Evolutionary conservation across 2,329 filamentous ascomycete species (phyloP), one percentile per base, ranked within the genome.

Genomic region (Botryotinia convoluta): DNA sequence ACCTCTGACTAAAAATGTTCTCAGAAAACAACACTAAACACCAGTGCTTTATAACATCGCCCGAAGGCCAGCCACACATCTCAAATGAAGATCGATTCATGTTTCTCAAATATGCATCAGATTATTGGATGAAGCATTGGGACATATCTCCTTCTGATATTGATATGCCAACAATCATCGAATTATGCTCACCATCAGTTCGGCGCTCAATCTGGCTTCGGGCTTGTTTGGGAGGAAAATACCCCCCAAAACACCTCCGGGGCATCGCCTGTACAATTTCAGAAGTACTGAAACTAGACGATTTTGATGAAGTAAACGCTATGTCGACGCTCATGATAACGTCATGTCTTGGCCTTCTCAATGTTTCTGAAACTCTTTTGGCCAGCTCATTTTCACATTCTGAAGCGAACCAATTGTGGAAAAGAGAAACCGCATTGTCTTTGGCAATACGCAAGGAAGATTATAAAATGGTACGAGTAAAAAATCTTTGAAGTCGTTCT

Each of bases 181-280:
- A 60, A 1, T 22, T 60, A 18, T 37, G 57, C 32, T 60, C 57
- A 6, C 57, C 57, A 35, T 3, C 32, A 37, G 4, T 37, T 10
- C 57, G 57, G 16, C 57, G 20, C 0, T 32, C 32, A 0, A 37
- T 37, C 1, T 60, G 57, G 57, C 1, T 35, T 60, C 57, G 32
- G 2, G 57, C 32, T 12, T 37, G 16, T 60, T 35, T 37, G 2
- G 54, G n/a, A 20, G 54, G n/a, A 7, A 29, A 35, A 5, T 12
- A 10, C 57, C 57, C 57, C 1, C 32, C 57, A 20, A 60, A 60
- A 32, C 16, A 60, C 7, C 32, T 37, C 18, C 18, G 0, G 18
- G 8, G 1, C 1, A 22, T 37, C 9, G 18, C 20, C 14, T 37
- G 8, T 12, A 22, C 4, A 0, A 35, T 60, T 22, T 3, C 0